These are phyloP conservation scores for Pichia sporocuriosa DNA, from an alignment of 805 yeast species.

Conservation along the genomic window DNA sequence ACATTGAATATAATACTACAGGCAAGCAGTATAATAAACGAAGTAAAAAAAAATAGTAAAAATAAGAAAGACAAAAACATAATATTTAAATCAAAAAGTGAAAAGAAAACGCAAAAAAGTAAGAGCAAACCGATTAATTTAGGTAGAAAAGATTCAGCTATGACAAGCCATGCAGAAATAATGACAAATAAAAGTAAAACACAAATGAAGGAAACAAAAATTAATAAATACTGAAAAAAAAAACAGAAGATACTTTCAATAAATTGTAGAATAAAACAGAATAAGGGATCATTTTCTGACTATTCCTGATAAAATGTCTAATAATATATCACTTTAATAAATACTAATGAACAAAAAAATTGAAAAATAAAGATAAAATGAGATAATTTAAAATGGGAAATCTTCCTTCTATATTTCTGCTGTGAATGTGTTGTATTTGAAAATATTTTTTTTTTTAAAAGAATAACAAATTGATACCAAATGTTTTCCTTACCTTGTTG, in stretches of 20 bases:
- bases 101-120: not conserved
- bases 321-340: no score
- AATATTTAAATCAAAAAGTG: not conserved
- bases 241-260: no score
- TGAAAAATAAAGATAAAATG: not conserved
- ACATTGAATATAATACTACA: not conserved
- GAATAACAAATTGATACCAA: no score
- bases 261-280: no score
- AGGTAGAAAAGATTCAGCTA: constrained; percentile 13
- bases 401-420: not conserved
- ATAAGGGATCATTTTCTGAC: no score
- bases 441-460: no score
- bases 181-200: constrained; percentile 2
- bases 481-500: no score
- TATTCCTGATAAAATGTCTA: no score
- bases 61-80: not conserved
- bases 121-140: constrained; percentile 10
- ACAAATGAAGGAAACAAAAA: constrained; percentile 1
- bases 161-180: constrained; percentile 7
- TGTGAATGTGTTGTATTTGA: constrained; percentile 2
- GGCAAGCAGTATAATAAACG: not conserved
- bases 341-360: not conserved
- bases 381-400: not conserved
- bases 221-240: not conserved
- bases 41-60: not conserved